Base-by-base conservation (phyloP, 768 basidiomycete species). In the Hebeloma cylindrosporum region DNA sequence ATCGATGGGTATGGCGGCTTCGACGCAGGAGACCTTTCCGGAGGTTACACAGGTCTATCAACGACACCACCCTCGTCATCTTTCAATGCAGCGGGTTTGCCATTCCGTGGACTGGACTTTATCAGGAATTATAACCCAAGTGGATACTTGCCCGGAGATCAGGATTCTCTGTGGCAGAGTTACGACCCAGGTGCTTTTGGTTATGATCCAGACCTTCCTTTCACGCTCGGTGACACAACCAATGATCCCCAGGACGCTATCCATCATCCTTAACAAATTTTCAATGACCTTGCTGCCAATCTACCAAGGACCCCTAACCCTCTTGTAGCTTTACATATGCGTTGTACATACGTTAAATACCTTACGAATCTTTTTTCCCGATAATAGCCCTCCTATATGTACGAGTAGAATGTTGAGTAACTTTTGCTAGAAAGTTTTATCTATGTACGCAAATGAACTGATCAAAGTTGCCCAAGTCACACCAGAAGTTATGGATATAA, bases 21-120 rank as follows among this genome's bases (percentile, higher is more conserved):
- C 54, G 66, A 69, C 55, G 60, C 62, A n/a, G 46, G 70, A n/a
- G 73, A 75, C 47, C 52, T 71, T 40, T 58, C 63, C 33, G 56
- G 58, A 27, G 59, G 60, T 16, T 51, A 76, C 48, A 54, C 65
- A 38, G 73, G 73, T 4, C 65, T 78, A 23, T 81, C 80, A 4
- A 77, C 74, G 8, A 78, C 81, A 8, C 77, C 83, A 2, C 77
- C 83, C 9, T 77, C 74, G 4, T 63, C 84, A n/a, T 71, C 75
- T 3, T 89, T 89, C 60, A 71, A 82, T 50, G 79, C 80, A 7
- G 73, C 82, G 17, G 87, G 87, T 28, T 70, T 91, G n/a, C 90
- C 88, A 1, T 93, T 92, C 71, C 76, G 80, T 22, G 90, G 88
- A 7, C 72, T 92, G 23, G 90, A 93, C 54, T 93, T 79, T 56